A percentile compares a stretch with the other conserved stretches of the same genome.
Evolutionary conservation across 129 eudicot species (phyloP).

Genomic region (Scalesia atractyloides): DNA sequence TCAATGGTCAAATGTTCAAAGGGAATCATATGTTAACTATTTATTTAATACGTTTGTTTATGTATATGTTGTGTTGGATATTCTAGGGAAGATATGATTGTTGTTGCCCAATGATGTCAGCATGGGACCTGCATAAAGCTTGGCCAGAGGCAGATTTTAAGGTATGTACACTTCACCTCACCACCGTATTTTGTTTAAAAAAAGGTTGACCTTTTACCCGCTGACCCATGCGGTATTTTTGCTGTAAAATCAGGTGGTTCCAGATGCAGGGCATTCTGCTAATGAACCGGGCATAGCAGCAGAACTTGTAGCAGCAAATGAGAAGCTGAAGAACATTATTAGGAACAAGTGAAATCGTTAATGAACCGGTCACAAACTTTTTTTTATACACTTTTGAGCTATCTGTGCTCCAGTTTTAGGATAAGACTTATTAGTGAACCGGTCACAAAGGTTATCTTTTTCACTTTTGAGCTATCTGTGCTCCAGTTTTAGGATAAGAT

Average conservation of each 20-base stretch:
- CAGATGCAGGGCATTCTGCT: conserved; percentile 96
- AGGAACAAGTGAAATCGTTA: conserved; percentile 24
- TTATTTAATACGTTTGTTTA: neutral
- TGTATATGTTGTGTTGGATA: conserved; percentile 16
- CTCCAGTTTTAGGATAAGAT: conserved; percentile 18
- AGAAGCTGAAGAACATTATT: conserved; percentile 64
- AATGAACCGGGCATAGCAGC: conserved; percentile 82
- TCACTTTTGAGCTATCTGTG: conserved; percentile 2
- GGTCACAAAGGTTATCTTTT: neutral
- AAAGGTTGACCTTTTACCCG: neutral
- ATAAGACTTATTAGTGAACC: neutral
- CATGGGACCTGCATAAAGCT: conserved; percentile 99
- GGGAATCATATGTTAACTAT: neutral
- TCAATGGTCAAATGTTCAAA: neutral
- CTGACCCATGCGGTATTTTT: neutral
- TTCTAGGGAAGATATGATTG: conserved; percentile 93
- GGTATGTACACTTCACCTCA: conserved; percentile 36
- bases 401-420: conserved; percentile 21
- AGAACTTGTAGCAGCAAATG: conserved; percentile 95
- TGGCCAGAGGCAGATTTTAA: conserved; percentile 98
- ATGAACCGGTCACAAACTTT: neutral
- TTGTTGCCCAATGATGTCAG: conserved; percentile 98
- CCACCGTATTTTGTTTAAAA: neutral
- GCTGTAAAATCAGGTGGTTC: conserved; percentile 56
- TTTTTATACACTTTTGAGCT: neutral